Conservation (phyloP, 2,329 filamentous ascomycete species). For the Helminthosporium solani region DNA sequence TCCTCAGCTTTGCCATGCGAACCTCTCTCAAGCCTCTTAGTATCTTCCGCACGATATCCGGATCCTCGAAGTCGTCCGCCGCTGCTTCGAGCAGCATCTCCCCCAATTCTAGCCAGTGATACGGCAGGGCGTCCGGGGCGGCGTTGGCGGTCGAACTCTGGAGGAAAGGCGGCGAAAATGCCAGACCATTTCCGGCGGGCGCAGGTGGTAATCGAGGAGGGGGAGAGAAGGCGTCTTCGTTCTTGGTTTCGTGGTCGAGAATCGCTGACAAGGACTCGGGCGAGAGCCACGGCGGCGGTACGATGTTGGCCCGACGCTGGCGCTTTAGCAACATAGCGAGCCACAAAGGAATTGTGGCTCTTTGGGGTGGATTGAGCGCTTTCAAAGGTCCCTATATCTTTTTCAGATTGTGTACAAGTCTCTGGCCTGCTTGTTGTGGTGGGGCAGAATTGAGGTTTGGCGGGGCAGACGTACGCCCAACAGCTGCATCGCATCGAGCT, state of each 20-base stretch:
- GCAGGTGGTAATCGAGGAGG: constrained; percentile 69
- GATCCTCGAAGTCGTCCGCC: constrained; percentile 74
- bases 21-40: constrained; percentile 84
- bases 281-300: constrained; percentile 86
- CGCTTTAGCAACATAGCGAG: constrained; percentile 92
- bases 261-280: constrained; percentile 73
- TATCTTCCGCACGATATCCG: constrained; percentile 72
- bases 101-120: constrained; percentile 91
- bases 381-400: constrained; percentile 70
- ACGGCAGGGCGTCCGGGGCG: constrained; percentile 72
- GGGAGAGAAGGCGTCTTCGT: constrained; percentile 71
- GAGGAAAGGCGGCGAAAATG: constrained; percentile 68
- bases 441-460: constrained; percentile 33
- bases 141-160: constrained; percentile 70
- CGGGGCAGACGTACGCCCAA: constrained; percentile 68
- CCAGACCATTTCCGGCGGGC: constrained; percentile 44
- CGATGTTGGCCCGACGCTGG: constrained; percentile 88
- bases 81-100: constrained; percentile 86
- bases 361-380: constrained; percentile 75
- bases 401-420: background rate
- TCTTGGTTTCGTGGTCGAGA: constrained; percentile 75
- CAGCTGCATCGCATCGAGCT: constrained; percentile 80
- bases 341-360: constrained; percentile 83
- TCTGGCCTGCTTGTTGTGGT: constrained; percentile 9
- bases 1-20: constrained; percentile 82